These are phyloP conservation scores for Papilionanthe hybrid DNA, from an alignment of 116 monocot species.

Conservation along the genomic window DNA sequence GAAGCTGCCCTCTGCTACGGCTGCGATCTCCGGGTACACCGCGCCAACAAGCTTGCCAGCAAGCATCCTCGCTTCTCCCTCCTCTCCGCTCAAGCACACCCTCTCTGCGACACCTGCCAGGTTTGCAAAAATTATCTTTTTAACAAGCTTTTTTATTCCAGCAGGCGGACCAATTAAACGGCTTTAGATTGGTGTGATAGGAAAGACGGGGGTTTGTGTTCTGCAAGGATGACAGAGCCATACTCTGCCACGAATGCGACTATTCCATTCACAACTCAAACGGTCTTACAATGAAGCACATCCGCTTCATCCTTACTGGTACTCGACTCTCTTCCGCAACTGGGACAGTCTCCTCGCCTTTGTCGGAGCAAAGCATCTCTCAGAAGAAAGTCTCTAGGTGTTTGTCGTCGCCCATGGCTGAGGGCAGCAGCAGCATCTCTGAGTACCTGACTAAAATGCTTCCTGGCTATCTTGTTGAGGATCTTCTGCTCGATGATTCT, in stretches of 20 bases:
- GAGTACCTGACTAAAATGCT: constrained; percentile 53
- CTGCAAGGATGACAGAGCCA: constrained; percentile 60
- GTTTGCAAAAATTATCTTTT: neutral
- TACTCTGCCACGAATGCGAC: constrained; percentile 66
- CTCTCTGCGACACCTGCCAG: constrained; percentile 12
- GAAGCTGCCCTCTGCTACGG: constrained; percentile 30
- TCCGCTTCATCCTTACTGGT: constrained; percentile 49
- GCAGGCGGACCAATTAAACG: neutral
- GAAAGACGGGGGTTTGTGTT: constrained; percentile 48
- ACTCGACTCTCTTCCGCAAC: constrained; percentile 19
- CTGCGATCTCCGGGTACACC: constrained; percentile 15
- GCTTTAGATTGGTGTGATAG: constrained; percentile 13
- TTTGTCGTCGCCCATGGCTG: no score
- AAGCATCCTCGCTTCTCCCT: constrained; percentile 7
- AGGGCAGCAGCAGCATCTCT: constrained; percentile 33
- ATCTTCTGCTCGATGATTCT: constrained; percentile 26
- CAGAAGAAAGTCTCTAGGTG: no score
- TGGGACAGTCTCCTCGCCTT: neutral
- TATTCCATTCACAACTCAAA: constrained; percentile 35
- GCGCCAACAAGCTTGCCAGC: constrained; percentile 5
- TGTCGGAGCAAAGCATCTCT: neutral
- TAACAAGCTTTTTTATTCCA: neutral
- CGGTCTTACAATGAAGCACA: constrained; percentile 33
- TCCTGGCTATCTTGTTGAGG: constrained; percentile 53
- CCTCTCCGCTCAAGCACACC: neutral